Evolutionary conservation across 306 rosid species (phyloP).

Genomic region (Lathyrus aphaca): DNA sequence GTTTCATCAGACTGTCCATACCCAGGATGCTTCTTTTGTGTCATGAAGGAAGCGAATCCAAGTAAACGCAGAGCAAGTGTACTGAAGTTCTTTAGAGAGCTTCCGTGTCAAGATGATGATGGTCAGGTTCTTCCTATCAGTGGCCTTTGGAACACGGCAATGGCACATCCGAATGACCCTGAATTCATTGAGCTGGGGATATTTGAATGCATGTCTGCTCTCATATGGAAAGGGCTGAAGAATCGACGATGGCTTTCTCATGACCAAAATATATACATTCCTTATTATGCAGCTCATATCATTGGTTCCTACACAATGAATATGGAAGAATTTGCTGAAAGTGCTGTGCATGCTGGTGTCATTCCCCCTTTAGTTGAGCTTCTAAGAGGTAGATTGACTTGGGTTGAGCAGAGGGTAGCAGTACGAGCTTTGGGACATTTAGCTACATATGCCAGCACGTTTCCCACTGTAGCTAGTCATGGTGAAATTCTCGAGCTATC

Average conservation of each 20-base stretch:
- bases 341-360: conserved; percentile 83
- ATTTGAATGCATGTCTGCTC: conserved; percentile 95
- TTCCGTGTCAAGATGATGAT: conserved; percentile 93
- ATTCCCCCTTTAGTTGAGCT: conserved; percentile 93
- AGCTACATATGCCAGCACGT: conserved; percentile 91
- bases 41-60: conserved; percentile 99
- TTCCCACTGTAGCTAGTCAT: conserved; percentile 78
- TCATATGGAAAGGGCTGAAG: conserved; percentile 96
- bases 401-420: conserved; percentile 99
- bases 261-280: conserved; percentile 95
- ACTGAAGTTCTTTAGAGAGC: conserved; percentile 88
- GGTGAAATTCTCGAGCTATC: conserved; percentile 95
- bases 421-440: conserved; percentile 98
- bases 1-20: conserved; percentile 90
- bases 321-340: conserved; percentile 96
- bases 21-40: conserved; percentile 99
- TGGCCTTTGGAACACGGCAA: conserved; percentile 99
- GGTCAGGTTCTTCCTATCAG: conserved; percentile 99
- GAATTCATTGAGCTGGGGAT: conserved; percentile 92
- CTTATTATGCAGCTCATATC: conserved; percentile 96
- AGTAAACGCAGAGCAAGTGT: conserved; percentile 89
- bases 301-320: conserved; percentile 99
- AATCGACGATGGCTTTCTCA: conserved; percentile 97
- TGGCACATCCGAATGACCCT: conserved; percentile 99
- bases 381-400: conserved; percentile 88